phyloP scores from a whole-genome alignment of 2,329 filamentous ascomycete genomes.

The Tolypocladium ovalisporum region DNA sequence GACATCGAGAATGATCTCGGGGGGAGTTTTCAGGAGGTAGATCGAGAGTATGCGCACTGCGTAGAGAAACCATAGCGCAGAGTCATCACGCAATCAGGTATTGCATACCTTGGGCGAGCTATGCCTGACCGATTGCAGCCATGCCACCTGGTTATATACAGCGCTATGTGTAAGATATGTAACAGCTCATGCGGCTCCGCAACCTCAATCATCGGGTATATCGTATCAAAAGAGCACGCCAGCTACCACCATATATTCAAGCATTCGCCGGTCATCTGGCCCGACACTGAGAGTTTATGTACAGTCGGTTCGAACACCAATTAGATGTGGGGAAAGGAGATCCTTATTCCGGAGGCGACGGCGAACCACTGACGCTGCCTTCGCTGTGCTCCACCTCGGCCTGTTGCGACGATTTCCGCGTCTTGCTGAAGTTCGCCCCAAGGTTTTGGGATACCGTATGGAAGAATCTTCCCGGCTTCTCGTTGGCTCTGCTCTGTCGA shows the following conservation, averaged over 20 bases:
- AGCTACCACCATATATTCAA: constrained; percentile 1
- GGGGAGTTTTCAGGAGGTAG: background rate
- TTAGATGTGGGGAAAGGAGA: background rate
- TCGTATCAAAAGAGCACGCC: constrained; percentile 1
- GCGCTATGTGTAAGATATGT: background rate
- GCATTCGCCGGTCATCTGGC: background rate
- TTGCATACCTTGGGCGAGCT: no score
- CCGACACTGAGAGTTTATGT: background rate
- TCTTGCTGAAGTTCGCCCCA: constrained; percentile 13
- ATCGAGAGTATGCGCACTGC: no score
- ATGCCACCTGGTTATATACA: background rate
- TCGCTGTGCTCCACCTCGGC: constrained; percentile 18
- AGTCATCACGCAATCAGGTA: background rate
- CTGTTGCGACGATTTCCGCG: constrained; percentile 18
- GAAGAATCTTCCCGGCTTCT: constrained; percentile 11
- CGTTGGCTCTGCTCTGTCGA: constrained; percentile 5
- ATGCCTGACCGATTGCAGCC: background rate
- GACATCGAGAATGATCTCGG: constrained; percentile 32
- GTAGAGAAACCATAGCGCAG: no score
- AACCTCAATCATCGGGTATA: constrained; percentile 4
- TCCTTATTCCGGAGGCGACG: constrained; percentile 6
- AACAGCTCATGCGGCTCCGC: background rate
- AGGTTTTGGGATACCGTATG: constrained; percentile 13
- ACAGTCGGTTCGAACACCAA: background rate
- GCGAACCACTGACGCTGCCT: constrained; percentile 8